phyloP scores from a whole-genome alignment of 352 stramenopile genomes.

The Phytophthora fragariae region DNA sequence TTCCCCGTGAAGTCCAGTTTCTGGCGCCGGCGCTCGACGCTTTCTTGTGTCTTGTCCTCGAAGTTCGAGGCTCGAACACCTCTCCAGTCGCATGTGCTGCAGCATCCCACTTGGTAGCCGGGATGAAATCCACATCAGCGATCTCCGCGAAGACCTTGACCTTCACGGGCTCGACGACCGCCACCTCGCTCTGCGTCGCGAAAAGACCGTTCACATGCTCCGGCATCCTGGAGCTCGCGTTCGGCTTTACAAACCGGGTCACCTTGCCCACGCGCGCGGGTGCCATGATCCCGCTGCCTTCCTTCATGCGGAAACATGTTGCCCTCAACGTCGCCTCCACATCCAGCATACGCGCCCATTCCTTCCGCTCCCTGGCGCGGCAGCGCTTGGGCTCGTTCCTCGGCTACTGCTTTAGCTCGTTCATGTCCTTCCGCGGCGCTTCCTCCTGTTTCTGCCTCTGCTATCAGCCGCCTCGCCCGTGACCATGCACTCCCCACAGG shows the following conservation, averaged over 20 bases:
- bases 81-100: constrained; percentile 40
- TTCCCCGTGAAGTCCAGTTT: constrained; percentile 38
- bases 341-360: constrained; percentile 66
- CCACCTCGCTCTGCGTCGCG: constrained; percentile 37
- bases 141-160: constrained; percentile 46
- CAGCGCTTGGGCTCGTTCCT: neutral
- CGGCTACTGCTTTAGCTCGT: constrained; percentile 2
- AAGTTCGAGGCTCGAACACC: constrained; percentile 12
- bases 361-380: constrained; percentile 49
- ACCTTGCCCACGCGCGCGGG: constrained; percentile 42
- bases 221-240: constrained; percentile 42
- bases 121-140: constrained; percentile 47
- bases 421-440: constrained; percentile 8
- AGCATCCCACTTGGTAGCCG: constrained; percentile 46
- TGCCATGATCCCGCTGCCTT: constrained; percentile 15
- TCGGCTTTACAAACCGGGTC: constrained; percentile 36
- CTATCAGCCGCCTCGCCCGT: neutral
- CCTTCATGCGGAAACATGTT: constrained; percentile 50
- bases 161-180: constrained; percentile 40
- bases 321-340: constrained; percentile 36
- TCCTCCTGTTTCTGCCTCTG: constrained; percentile 26
- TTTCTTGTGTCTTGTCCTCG: constrained; percentile 32
- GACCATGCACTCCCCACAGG: constrained; percentile 53
- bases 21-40: constrained; percentile 44
- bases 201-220: constrained; percentile 28